Base-by-base conservation (phyloP, 257 asterid species). In the Cynanchum wilfordii region DNA sequence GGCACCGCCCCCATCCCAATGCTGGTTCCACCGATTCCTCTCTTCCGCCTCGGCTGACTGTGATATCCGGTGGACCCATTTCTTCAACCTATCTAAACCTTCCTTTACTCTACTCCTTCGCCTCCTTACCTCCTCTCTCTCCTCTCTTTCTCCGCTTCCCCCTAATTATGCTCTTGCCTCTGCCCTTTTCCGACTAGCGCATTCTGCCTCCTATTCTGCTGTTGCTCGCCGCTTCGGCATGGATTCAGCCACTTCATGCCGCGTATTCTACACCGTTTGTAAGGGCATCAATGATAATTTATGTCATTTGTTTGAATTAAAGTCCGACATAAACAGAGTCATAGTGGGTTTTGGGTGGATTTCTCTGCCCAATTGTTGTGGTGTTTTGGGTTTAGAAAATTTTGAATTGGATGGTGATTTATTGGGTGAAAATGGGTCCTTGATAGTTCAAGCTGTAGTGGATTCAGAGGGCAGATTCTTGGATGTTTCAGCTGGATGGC, bases 401-500 rank as follows among this genome's bases (percentile, higher is more conserved):
- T 91, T 91, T 69, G 86, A 83, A 71, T 51, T 90, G 73, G 92
- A 84, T 25, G 78, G 84, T 56, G 75, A 77, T 66, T 69, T 67
- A 63, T 54, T 77, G 25, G 88, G 87, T 30, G 82, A 78, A 66
- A 73, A 79, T 38, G 87, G 81, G 68, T 83, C 73, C 68, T 81
- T 87, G 81, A 62, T 81, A 36, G 97, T 92, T 83, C 97, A 93
- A 72, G 98, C 93, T 70, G 82, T 93, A 80, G 96, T 93, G 68
- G 98, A 91, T 69, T 91, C 96, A 10, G 97, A 93, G 85, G 95
- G 96, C 56, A 89, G 98, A 79, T 93, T 93, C 78, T 80, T 91
- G 76, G 98, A 93, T 75, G 95, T 93, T 42, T 91, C 96, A 29
- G 94, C 95, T 50, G 98, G 97, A 5, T 93, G 98, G 97, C 98